These are phyloP conservation scores for Rhododendron henanense DNA, from an alignment of 148 eudicot species.

Conservation along the genomic window DNA sequence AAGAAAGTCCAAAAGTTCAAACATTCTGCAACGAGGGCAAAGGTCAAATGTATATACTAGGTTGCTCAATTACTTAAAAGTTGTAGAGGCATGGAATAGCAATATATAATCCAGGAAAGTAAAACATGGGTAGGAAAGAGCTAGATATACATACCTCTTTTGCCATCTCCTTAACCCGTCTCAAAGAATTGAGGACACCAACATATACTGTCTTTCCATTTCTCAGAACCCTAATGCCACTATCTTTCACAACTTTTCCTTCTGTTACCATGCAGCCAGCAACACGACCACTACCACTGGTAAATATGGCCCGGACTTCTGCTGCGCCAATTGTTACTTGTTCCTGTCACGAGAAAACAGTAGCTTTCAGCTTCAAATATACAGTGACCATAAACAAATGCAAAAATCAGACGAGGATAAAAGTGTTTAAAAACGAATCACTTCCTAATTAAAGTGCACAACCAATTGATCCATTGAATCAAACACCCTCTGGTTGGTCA, in stretches of 20 bases:
- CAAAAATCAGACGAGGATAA: not conserved
- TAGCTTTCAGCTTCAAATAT: conserved; percentile 8
- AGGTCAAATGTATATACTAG: not conserved
- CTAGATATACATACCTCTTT: conserved; percentile 61
- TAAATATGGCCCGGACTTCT: conserved; percentile 86
- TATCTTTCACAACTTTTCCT: conserved; percentile 81
- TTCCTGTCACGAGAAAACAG: conserved; percentile 45
- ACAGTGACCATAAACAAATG: not conserved
- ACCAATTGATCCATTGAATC: not conserved
- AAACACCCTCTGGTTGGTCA: not conserved
- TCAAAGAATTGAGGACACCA: conserved; percentile 77
- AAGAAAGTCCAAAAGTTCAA: not conserved
- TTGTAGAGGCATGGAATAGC: not conserved
- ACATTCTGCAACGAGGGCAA: not conserved
- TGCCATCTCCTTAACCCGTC: conserved; percentile 84
- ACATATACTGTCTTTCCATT: conserved; percentile 61
- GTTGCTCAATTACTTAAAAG: not conserved
- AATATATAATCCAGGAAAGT: not conserved
- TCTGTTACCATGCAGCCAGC: conserved; percentile 99
- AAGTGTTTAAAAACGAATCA: not conserved
- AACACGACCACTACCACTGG: conserved; percentile 93
- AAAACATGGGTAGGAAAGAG: not conserved
- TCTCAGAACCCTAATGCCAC: conserved; percentile 72
- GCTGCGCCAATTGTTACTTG: conserved; percentile 78
- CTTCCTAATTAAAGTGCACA: not conserved